These are phyloP conservation scores for Populus deltoides DNA, from an alignment of 345 rosid genomes.

Conservation along the genomic window DNA sequence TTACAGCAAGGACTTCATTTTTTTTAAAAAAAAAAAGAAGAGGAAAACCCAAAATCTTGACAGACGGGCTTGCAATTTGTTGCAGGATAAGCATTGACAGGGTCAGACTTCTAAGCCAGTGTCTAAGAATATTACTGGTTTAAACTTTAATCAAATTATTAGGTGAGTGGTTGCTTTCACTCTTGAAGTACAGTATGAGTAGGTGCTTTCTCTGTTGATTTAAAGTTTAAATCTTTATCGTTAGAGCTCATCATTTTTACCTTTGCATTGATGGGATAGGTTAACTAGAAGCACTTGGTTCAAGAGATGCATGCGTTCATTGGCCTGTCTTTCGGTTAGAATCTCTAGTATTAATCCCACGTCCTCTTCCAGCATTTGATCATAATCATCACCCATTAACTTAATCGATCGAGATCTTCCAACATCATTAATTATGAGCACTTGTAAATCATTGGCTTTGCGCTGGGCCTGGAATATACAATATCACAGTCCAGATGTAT, in stretches of 20 bases:
- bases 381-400: slow-evolving; percentile 1
- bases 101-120: background rate
- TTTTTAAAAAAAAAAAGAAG: no score
- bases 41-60: background rate
- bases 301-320: slow-evolving; percentile 12
- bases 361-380: background rate
- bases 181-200: background rate
- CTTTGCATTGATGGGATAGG: slow-evolving; percentile 16
- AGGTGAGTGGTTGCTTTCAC: background rate
- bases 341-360: background rate
- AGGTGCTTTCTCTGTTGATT: background rate
- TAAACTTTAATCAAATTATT: background rate
- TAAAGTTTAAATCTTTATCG: background rate
- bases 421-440: slow-evolving; percentile 8
- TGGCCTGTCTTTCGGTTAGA: background rate
- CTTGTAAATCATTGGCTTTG: background rate
- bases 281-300: slow-evolving; percentile 16
- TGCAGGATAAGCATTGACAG: background rate
- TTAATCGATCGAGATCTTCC: slow-evolving; percentile 8
- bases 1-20: background rate
- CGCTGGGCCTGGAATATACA: background rate
- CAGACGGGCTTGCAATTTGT: background rate
- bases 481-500: background rate
- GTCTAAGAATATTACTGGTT: background rate
- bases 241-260: slow-evolving; percentile 1